Conservation (phyloP, 192 early-diverging fungal genomes). For the Mortierella alpina region DNA sequence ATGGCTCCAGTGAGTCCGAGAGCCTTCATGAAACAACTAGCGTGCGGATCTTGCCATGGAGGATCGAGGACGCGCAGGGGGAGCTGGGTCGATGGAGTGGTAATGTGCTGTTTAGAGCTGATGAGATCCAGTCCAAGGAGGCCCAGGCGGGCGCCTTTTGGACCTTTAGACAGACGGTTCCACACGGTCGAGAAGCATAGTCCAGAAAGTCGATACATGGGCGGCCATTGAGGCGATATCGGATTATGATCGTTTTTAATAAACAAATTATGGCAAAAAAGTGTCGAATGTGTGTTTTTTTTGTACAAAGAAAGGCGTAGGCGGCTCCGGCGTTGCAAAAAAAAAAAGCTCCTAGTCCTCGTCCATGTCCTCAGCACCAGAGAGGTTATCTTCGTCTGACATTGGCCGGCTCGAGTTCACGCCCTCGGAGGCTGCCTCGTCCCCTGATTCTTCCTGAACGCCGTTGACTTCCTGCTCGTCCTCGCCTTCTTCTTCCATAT, state of each 20-base stretch:
- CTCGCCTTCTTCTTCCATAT: slow-evolving; percentile 12
- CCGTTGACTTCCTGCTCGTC: slow-evolving; percentile 23
- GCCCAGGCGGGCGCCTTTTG: slow-evolving; percentile 24
- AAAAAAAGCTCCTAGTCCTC: slow-evolving; percentile 19
- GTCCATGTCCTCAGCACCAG: slow-evolving; percentile 46
- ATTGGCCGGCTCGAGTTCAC: slow-evolving; percentile 20
- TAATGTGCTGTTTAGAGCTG: slow-evolving; percentile 20
- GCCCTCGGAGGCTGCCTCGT: slow-evolving; percentile 28
- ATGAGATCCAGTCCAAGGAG: not conserved
- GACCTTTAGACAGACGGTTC: slow-evolving; percentile 25
- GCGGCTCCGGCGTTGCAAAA: not conserved
- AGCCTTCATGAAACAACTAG: not conserved
- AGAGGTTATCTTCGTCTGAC: slow-evolving; percentile 47
- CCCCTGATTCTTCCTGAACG: slow-evolving; percentile 11
- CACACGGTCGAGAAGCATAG: not conserved
- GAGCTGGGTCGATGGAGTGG: slow-evolving; percentile 39
- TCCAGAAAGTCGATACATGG: not conserved
- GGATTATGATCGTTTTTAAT: not conserved
- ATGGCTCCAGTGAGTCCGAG: slow-evolving; percentile 20
- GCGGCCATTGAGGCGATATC: not conserved
- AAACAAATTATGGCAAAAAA: not conserved
- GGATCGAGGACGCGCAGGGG: slow-evolving; percentile 43
- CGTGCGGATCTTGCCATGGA: slow-evolving; percentile 30
- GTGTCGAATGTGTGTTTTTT: not conserved
- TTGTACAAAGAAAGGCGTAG: slow-evolving; percentile 1